phyloP scores from a whole-genome alignment of 176 grass and related monocot genomes.

The Avena insularis region DNA sequence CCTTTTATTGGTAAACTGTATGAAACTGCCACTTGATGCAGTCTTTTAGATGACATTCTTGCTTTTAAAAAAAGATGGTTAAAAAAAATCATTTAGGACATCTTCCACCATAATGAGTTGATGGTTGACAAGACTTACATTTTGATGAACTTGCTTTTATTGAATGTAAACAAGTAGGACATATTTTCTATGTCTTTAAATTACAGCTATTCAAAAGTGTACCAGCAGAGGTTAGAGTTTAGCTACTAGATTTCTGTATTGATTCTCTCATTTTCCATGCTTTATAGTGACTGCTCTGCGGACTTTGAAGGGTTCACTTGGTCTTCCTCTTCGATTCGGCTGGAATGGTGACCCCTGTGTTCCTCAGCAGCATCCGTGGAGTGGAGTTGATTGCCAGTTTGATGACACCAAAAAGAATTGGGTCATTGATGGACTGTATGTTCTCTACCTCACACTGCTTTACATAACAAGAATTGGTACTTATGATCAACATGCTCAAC shows the following conservation, averaged over 20 bases:
- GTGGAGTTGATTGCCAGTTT: conserved; percentile 91
- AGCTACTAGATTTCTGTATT: conserved; percentile 38
- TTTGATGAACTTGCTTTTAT: conserved; percentile 18
- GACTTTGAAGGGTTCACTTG: conserved; percentile 73
- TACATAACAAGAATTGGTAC: background rate
- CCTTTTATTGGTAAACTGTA: background rate
- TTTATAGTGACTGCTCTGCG: conserved; percentile 69
- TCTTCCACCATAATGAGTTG: conserved; percentile 12
- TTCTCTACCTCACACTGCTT: conserved; percentile 54
- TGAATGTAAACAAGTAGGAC: conserved; percentile 21
- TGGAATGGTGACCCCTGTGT: conserved; percentile 98
- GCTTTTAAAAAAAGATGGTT: background rate
- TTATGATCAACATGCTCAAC: conserved; percentile 15
- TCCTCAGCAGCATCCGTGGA: conserved; percentile 98
- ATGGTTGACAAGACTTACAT: conserved; percentile 9
- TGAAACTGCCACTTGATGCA: conserved; percentile 4
- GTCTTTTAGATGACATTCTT: conserved; percentile 7
- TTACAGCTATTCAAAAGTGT: background rate
- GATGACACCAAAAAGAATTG: conserved; percentile 65
- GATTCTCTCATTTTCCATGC: conserved; percentile 29
- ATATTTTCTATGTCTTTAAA: background rate
- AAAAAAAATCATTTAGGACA: background rate
- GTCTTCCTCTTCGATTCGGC: conserved; percentile 87
- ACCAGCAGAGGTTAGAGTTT: background rate
- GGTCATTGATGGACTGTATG: conserved; percentile 94